phyloP scores from a whole-genome alignment of 2,329 filamentous ascomycete species.

The Alternaria burnsii region DNA sequence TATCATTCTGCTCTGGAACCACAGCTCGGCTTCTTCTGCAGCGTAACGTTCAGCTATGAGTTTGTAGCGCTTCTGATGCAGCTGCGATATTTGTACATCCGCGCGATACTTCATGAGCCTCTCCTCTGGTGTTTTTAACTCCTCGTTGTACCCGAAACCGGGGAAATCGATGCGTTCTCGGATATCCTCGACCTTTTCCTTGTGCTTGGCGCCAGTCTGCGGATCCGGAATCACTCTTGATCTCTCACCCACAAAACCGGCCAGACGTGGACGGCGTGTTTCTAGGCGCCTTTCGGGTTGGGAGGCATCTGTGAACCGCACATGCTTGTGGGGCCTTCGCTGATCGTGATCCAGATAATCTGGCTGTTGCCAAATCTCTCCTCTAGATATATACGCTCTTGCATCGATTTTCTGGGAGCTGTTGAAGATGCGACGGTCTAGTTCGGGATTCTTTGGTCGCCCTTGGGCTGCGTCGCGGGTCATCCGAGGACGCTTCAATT shows the following conservation, averaged over 20 bases:
- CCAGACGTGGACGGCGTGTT: too few species aligned
- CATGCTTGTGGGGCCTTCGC: background rate
- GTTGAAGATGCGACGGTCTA: background rate
- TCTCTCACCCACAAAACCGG: accelerated
- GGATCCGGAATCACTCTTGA: background rate
- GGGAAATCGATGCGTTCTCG: background rate
- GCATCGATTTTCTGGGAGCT: background rate
- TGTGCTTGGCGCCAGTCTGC: background rate
- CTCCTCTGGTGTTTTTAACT: background rate
- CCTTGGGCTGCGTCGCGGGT: background rate
- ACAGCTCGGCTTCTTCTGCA: background rate
- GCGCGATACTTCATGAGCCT: background rate
- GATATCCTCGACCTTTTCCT: background rate
- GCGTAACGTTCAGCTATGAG: background rate
- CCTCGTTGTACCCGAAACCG: background rate
- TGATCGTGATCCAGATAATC: background rate
- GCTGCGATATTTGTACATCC: background rate
- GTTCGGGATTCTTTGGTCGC: background rate
- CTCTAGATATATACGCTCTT: background rate
- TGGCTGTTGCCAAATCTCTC: background rate
- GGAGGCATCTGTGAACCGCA: background rate
- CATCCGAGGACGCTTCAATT: background rate
- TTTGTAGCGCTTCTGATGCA: background rate
- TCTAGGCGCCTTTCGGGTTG: background rate
- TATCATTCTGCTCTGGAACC: background rate